phyloP scores from a whole-genome alignment of 2,329 filamentous ascomycete genomes.

The Exophiala oligosperma region DNA sequence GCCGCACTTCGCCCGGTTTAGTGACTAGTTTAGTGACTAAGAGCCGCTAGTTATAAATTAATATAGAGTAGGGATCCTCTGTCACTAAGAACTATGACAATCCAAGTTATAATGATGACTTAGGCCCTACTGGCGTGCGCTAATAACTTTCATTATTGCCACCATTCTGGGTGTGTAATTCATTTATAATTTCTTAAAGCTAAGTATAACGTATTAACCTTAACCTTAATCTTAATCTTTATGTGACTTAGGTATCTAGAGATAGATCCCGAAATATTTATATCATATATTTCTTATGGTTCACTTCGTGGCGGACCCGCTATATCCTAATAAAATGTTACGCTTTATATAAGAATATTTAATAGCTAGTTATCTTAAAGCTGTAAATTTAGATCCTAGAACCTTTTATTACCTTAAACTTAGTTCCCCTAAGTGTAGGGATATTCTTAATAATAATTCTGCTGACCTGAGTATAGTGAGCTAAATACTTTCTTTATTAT shows the following conservation, averaged over 20 bases:
- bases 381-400: neutral
- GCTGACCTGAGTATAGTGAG: neutral
- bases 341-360: neutral
- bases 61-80: neutral
- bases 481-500: slow-evolving; percentile 4
- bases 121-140: too few relatives aligned
- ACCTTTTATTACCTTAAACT: neutral
- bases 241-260: too few relatives aligned
- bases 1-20: slow-evolving; percentile 60
- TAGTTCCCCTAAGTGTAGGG: neutral
- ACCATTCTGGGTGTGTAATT: too few relatives aligned
- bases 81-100: too few relatives aligned
- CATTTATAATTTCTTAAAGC: too few relatives aligned
- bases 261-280: too few relatives aligned
- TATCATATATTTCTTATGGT: neutral
- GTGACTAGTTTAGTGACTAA: slow-evolving; percentile 63
- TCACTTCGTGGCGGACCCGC: neutral
- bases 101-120: too few relatives aligned
- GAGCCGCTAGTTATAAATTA: slow-evolving; percentile 3
- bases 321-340: neutral
- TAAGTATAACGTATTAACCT: too few relatives aligned
- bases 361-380: neutral
- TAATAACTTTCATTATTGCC: too few relatives aligned
- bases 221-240: too few relatives aligned
- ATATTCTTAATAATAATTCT: neutral